phyloP scores from a whole-genome alignment of 352 stramenopile species.

The Phytophthora pistaciae region DNA sequence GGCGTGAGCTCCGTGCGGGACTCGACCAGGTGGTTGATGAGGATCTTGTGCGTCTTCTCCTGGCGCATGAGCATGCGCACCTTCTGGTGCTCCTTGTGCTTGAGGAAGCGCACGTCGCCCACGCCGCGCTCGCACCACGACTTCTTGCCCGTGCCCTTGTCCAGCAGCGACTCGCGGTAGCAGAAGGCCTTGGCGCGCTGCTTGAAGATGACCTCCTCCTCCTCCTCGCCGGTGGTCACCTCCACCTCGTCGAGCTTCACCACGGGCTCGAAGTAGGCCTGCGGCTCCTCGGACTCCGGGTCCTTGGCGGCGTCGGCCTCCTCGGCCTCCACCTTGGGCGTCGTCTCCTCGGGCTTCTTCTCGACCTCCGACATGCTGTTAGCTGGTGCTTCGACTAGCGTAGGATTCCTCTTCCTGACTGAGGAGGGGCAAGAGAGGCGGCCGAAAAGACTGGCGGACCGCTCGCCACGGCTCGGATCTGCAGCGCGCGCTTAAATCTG shows the following conservation, averaged over 20 bases:
- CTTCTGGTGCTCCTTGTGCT: slow-evolving; percentile 96
- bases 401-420: slow-evolving; percentile 27
- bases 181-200: slow-evolving; percentile 97
- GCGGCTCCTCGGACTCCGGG: slow-evolving; percentile 82
- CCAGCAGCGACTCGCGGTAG: slow-evolving; percentile 97
- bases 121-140: slow-evolving; percentile 98
- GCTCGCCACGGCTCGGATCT: slow-evolving; percentile 4
- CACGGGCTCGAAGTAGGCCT: slow-evolving; percentile 91
- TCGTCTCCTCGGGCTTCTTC: slow-evolving; percentile 79
- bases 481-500: slow-evolving; percentile 47
- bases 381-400: slow-evolving; percentile 7
- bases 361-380: slow-evolving; percentile 64
- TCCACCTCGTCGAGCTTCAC: slow-evolving; percentile 95
- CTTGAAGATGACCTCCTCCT: slow-evolving; percentile 96
- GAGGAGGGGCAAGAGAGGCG: slow-evolving; percentile 9
- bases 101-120: slow-evolving; percentile 97
- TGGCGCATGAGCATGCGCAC: slow-evolving; percentile 98
- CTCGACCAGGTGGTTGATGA: slow-evolving; percentile 98
- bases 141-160: slow-evolving; percentile 98
- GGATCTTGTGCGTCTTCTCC: slow-evolving; percentile 99
- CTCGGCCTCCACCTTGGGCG: slow-evolving; percentile 67
- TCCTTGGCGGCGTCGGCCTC: slow-evolving; percentile 68
- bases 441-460: slow-evolving; percentile 39
- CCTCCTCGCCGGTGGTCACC: slow-evolving; percentile 97
- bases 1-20: slow-evolving; percentile 96